Conservation (phyloP, 2,329 filamentous ascomycete genomes). For the Exophiala lecanii-corni region DNA sequence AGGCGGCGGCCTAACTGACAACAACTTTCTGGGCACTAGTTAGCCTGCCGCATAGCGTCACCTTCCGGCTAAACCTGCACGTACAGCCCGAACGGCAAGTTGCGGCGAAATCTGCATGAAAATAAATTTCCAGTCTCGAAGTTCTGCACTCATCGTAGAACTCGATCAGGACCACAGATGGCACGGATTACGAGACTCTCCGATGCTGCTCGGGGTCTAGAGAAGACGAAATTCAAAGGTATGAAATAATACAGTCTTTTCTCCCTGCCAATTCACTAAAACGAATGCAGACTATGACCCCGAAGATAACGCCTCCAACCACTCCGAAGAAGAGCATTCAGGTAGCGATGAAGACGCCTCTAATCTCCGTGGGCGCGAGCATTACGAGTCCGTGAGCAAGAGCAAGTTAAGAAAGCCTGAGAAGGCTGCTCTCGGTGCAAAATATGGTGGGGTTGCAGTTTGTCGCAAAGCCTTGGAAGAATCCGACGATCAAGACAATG, state of each 20-base stretch:
- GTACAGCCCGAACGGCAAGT: slow-evolving; percentile 13
- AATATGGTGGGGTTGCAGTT: slow-evolving; percentile 72
- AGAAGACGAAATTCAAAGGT: slow-evolving; percentile 16
- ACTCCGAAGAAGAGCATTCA: slow-evolving; percentile 51
- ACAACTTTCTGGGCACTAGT: background rate
- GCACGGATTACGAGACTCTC: slow-evolving; percentile 14
- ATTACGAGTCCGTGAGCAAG: slow-evolving; percentile 80
- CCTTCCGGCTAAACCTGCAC: slow-evolving; percentile 13
- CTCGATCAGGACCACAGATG: background rate
- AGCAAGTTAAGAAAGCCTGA: slow-evolving; percentile 76
- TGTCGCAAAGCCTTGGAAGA: slow-evolving; percentile 57
- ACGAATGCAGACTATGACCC: slow-evolving; percentile 68
- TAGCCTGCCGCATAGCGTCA: background rate
- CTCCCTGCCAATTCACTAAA: slow-evolving; percentile 1
- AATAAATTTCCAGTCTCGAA: slow-evolving; percentile 5
- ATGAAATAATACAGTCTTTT: background rate
- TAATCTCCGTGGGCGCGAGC: slow-evolving; percentile 66
- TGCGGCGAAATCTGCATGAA: slow-evolving; percentile 20
- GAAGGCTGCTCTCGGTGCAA: slow-evolving; percentile 63
- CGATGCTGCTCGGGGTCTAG: slow-evolving; percentile 11
- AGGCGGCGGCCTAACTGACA: too few relatives aligned
- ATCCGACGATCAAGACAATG: slow-evolving; percentile 25
- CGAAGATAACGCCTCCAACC: slow-evolving; percentile 59
- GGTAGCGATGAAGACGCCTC: slow-evolving; percentile 44
- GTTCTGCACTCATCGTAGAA: background rate